A percentile compares a stretch with the other conserved stretches of the same genome.
Evolutionary conservation across 306 rosid species (phyloP).

Genomic region (Acacia acuminata): DNA sequence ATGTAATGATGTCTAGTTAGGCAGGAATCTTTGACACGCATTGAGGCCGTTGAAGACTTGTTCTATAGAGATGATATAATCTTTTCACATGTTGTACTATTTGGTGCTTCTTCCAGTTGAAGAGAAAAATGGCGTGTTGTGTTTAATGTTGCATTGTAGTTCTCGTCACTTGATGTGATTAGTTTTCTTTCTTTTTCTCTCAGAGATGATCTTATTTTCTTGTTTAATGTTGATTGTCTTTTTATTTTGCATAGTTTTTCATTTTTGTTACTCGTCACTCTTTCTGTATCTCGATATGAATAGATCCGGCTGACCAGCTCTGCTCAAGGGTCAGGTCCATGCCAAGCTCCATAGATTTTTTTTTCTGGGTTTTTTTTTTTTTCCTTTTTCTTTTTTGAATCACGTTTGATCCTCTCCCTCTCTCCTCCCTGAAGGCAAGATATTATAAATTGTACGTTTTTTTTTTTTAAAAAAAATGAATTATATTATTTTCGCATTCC

Average conservation of each 20-base stretch:
- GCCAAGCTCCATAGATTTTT: too few relatives aligned
- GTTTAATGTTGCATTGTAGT: neutral
- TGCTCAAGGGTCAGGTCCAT: too few relatives aligned
- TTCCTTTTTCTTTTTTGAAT: too few relatives aligned
- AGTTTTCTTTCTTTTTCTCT: neutral
- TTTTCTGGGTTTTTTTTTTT: too few relatives aligned
- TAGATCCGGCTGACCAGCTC: too few relatives aligned
- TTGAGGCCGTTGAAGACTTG: slow-evolving; percentile 32
- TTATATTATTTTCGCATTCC: neutral
- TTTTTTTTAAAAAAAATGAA: neutral
- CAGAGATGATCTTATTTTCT: neutral
- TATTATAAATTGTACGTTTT: too few relatives aligned
- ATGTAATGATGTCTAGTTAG: slow-evolving; percentile 89
- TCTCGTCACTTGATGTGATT: neutral
- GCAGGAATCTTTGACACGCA: slow-evolving; percentile 27
- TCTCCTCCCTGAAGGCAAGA: neutral
- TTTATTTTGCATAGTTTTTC: neutral
- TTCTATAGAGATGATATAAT: slow-evolving; percentile 25
- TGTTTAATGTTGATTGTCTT: neutral
- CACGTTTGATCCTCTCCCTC: neutral
- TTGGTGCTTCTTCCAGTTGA: slow-evolving; percentile 23
- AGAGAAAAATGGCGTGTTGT: slow-evolving; percentile 29
- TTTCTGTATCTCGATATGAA: too few relatives aligned
- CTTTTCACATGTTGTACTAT: slow-evolving; percentile 29
- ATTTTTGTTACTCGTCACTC: too few relatives aligned